A percentile compares a stretch with the other conserved stretches of the same genome.
Conservation (phyloP, 2,329 filamentous ascomycete species). For the Microcyclosporella mali region DNA sequence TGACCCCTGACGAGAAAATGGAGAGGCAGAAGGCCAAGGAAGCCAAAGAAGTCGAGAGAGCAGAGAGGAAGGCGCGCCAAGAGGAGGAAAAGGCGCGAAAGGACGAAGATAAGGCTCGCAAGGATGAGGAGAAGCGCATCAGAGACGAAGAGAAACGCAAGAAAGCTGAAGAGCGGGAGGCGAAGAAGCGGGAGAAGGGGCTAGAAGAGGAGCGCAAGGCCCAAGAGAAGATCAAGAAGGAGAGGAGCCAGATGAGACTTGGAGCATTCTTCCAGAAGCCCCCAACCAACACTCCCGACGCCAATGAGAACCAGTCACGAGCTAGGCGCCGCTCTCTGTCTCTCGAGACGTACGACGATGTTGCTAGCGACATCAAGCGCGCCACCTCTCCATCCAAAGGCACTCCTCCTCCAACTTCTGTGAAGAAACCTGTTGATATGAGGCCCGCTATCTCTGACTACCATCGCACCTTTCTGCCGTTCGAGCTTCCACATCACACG, state of each 20-base stretch:
- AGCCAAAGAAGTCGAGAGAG: conserved; percentile 26
- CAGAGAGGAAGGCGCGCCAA: conserved; percentile 35
- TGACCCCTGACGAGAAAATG: conserved; percentile 39
- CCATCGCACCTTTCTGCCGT: conserved; percentile 68
- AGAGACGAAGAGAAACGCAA: conserved; percentile 33
- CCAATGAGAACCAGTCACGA: conserved; percentile 15
- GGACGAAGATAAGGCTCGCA: conserved; percentile 38
- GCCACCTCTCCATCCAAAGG: conserved; percentile 24
- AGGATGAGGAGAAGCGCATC: conserved; percentile 33
- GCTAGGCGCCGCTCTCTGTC: conserved; percentile 33
- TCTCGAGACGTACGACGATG: conserved; percentile 27
- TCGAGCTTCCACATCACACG: conserved; percentile 69
- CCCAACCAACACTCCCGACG: conserved; percentile 12
- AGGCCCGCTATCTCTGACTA: conserved; percentile 36
- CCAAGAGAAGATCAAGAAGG: conserved; percentile 33
- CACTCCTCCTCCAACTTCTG: conserved; percentile 13
- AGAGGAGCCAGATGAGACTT: conserved; percentile 33
- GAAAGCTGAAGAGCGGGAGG: conserved; percentile 27
- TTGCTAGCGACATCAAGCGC: conserved; percentile 20
- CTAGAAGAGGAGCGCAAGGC: conserved; percentile 40
- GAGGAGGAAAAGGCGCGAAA: conserved; percentile 36
- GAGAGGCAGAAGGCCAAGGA: conserved; percentile 28
- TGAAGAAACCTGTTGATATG: conserved; percentile 11
- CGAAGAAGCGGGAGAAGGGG: conserved; percentile 29
- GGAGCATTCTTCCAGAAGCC: conserved; percentile 41